Evolutionary conservation across 2,329 filamentous ascomycete genomes (phyloP).

Genomic region (Fusarium sp.): DNA sequence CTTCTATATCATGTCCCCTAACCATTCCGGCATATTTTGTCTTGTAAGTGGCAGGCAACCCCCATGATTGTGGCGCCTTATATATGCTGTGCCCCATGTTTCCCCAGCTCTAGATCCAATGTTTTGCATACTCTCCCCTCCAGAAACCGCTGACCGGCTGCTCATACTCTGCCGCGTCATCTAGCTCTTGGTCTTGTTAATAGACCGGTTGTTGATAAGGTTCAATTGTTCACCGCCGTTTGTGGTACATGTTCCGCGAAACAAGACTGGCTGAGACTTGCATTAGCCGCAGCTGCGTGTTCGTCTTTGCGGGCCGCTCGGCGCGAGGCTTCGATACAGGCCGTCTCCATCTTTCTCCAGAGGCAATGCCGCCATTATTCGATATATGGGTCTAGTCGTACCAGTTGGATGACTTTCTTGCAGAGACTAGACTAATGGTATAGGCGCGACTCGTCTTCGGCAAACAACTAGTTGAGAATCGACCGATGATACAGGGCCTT

Average conservation of each 20-base stretch:
- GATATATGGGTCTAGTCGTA: constrained; percentile 20
- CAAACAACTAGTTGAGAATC: neutral
- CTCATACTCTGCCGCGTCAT: constrained; percentile 25
- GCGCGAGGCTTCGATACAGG: constrained; percentile 34
- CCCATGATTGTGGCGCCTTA: constrained; percentile 3
- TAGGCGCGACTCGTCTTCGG: constrained; percentile 7
- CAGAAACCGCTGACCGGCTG: constrained; percentile 39
- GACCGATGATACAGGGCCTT: neutral
- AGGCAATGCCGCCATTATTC: constrained; percentile 40
- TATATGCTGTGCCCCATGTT: constrained; percentile 31
- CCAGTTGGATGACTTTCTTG: constrained; percentile 17
- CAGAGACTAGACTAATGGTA: constrained; percentile 17
- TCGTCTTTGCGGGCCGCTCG: constrained; percentile 33
- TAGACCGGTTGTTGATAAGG: constrained; percentile 30
- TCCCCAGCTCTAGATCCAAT: constrained; percentile 38
- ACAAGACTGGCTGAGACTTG: constrained; percentile 32
- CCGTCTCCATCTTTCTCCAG: constrained; percentile 31
- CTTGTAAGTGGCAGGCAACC: constrained; percentile 16
- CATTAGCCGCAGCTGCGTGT: constrained; percentile 38
- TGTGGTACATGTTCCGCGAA: constrained; percentile 23
- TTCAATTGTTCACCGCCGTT: constrained; percentile 42
- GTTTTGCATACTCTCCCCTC: constrained; percentile 42
- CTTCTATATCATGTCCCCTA: constrained; percentile 7
- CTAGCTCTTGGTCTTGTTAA: constrained; percentile 6
- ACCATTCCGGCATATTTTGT: constrained; percentile 1